These are phyloP conservation scores for Papilionanthe hybrid DNA, from an alignment of 116 monocot species.

Conservation along the genomic window DNA sequence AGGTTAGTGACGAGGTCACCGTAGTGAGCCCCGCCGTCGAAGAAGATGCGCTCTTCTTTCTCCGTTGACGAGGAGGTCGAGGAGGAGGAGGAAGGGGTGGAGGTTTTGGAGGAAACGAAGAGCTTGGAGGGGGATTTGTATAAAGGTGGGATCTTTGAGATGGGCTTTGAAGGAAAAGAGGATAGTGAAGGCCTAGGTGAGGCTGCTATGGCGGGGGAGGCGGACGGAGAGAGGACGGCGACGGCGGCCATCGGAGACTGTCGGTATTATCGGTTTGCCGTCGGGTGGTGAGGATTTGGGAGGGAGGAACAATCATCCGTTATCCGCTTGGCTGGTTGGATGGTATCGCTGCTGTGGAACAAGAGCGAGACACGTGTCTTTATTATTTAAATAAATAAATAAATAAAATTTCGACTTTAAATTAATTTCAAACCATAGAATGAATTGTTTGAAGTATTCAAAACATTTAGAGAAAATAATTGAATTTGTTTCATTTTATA, in stretches of 20 bases:
- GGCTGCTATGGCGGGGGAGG: not conserved
- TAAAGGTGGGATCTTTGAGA: slow-evolving; percentile 9
- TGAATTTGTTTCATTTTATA: too few relatives aligned
- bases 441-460: too few relatives aligned
- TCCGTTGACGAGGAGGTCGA: slow-evolving; percentile 1
- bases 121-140: slow-evolving; percentile 12
- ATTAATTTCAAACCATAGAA: too few relatives aligned
- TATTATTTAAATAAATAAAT: too few relatives aligned
- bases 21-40: slow-evolving; percentile 95
- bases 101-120: slow-evolving; percentile 17
- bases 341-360: too few relatives aligned
- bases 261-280: slow-evolving; percentile 14
- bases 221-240: slow-evolving; percentile 12
- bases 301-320: not conserved
- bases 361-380: too few relatives aligned
- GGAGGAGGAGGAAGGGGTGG: slow-evolving; percentile 14
- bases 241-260: slow-evolving; percentile 22
- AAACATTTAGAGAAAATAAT: too few relatives aligned
- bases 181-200: slow-evolving; percentile 7
- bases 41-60: slow-evolving; percentile 56
- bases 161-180: slow-evolving; percentile 18
- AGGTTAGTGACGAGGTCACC: slow-evolving; percentile 82
- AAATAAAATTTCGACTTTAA: too few relatives aligned
- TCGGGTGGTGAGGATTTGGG: slow-evolving; percentile 5
- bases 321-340: too few relatives aligned